Conservation (phyloP, 768 basidiomycete species). For the Rhodotorula babjevae region DNA sequence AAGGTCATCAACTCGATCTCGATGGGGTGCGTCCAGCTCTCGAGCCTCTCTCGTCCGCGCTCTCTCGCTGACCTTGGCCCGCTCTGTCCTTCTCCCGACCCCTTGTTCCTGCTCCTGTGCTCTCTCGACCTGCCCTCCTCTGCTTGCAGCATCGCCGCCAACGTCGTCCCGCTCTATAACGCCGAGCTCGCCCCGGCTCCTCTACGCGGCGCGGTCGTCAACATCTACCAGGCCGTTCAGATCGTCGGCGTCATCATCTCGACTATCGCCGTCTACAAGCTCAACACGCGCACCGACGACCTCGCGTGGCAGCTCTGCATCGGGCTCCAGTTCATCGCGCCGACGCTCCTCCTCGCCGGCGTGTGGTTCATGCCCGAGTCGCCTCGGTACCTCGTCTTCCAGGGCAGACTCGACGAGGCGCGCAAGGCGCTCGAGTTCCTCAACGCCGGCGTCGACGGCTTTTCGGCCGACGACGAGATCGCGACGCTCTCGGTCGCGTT, state of each 20-base stretch:
- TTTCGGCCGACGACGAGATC: slow-evolving; percentile 15
- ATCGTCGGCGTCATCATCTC: slow-evolving; percentile 42
- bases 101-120: no score
- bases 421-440: not conserved
- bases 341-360: slow-evolving; percentile 6
- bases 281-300: slow-evolving; percentile 9
- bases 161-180: slow-evolving; percentile 38
- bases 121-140: no score
- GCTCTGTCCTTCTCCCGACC: no score
- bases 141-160: slow-evolving; percentile 25
- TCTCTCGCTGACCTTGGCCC: no score
- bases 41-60: no score
- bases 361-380: slow-evolving; percentile 23
- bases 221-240: slow-evolving; percentile 38
- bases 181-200: slow-evolving; percentile 27
- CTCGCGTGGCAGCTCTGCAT: slow-evolving; percentile 21
- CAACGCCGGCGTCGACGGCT: not conserved
- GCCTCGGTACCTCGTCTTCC: slow-evolving; percentile 27
- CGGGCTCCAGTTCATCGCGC: slow-evolving; percentile 23
- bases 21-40: slow-evolving; percentile 12
- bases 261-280: slow-evolving; percentile 38
- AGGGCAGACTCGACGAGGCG: slow-evolving; percentile 24
- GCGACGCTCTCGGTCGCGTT: slow-evolving; percentile 21
- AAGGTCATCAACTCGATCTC: slow-evolving; percentile 11
- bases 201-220: slow-evolving; percentile 37